These are phyloP conservation scores for Terana coerulea DNA, from an alignment of 768 basidiomycete genomes.

Conservation along the genomic window DNA sequence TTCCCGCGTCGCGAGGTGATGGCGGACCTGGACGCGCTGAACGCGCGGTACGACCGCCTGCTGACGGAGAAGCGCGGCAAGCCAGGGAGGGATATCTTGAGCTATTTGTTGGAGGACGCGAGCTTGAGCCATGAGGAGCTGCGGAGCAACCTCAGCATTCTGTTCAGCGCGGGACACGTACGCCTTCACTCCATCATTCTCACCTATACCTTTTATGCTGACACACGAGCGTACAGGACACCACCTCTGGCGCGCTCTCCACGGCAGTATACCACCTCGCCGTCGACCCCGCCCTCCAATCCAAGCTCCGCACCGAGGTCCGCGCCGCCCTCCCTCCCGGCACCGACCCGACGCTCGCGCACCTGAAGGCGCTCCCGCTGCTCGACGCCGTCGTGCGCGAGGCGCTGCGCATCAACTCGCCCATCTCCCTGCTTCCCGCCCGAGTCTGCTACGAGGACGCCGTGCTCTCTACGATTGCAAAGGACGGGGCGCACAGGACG, in stretches of 20 bases:
- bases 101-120: not conserved
- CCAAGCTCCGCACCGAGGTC: slow-evolving; percentile 34
- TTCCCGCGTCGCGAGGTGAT: not conserved
- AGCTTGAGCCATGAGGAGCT: slow-evolving; percentile 19
- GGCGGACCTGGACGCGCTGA: no score
- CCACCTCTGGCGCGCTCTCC: slow-evolving; percentile 36
- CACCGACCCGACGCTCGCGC: slow-evolving; percentile 28
- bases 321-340: slow-evolving; percentile 22
- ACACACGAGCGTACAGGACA: slow-evolving; percentile 25
- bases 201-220: not conserved
- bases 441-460: slow-evolving; percentile 19
- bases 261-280: slow-evolving; percentile 35
- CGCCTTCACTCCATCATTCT: not conserved
- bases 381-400: slow-evolving; percentile 38
- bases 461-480: slow-evolving; percentile 15
- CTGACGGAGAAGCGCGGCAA: not conserved
- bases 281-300: slow-evolving; percentile 33
- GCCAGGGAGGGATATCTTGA: not conserved
- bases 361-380: slow-evolving; percentile 28
- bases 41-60: no score
- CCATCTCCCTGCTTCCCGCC: slow-evolving; percentile 24
- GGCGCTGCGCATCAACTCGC: slow-evolving; percentile 33
- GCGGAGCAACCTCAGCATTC: slow-evolving; percentile 34
- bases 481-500: slow-evolving; percentile 29
- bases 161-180: slow-evolving; percentile 40